Percentiles rank a stretch among this genome's conserved stretches.
Conservation (phyloP, 257 asterid species). For the Nicotiana knightiana region DNA sequence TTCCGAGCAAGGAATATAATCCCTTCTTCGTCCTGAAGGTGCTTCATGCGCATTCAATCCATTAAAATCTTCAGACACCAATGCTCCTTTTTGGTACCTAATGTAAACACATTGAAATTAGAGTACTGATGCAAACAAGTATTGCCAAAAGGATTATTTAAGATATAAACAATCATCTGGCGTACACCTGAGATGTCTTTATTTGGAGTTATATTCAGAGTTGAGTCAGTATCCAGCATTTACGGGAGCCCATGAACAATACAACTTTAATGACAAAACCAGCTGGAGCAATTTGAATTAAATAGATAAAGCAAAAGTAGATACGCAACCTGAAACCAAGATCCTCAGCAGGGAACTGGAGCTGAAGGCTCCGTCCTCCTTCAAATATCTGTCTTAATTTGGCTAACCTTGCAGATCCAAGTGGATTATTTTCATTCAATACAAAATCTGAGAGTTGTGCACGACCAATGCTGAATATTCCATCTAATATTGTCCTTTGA, state of each 20-base stretch:
- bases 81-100: constrained; percentile 81
- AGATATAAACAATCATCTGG: not conserved
- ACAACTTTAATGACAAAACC: not conserved
- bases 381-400: constrained; percentile 61
- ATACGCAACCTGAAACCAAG: constrained; percentile 72
- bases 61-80: constrained; percentile 39
- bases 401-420: constrained; percentile 79
- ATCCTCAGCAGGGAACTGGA: constrained; percentile 97
- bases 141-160: not conserved
- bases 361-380: constrained; percentile 94
- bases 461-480: constrained; percentile 81
- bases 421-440: constrained; percentile 70
- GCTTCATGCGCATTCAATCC: constrained; percentile 27
- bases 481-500: constrained; percentile 63
- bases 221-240: not conserved
- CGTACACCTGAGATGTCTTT: not conserved
- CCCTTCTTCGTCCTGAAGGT: constrained; percentile 85
- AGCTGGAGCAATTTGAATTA: not conserved
- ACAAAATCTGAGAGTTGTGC: constrained; percentile 72
- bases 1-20: constrained; percentile 61
- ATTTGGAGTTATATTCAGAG: not conserved
- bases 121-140: constrained; percentile 4
- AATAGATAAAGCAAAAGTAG: not conserved
- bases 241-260: not conserved
- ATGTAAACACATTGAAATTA: constrained; percentile 14